phyloP scores from a whole-genome alignment of 257 asterid genomes.

The Forsythia suspensa region DNA sequence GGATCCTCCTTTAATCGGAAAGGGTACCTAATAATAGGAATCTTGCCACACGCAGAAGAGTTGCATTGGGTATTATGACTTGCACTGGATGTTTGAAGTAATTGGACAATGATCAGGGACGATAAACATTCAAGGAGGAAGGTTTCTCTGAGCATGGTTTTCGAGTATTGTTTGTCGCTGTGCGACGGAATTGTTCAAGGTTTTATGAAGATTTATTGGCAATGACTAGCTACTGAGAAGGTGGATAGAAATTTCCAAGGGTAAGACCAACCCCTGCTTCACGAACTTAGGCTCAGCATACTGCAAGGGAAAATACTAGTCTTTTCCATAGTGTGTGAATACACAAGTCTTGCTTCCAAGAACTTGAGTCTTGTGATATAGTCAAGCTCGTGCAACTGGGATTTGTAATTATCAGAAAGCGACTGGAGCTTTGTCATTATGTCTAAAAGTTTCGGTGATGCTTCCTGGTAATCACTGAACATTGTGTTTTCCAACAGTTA shows the following conservation, averaged over 20 bases:
- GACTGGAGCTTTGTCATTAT: too few species aligned
- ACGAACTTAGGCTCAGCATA: too few species aligned
- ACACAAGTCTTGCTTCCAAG: background rate
- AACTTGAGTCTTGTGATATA: background rate
- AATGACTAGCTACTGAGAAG: background rate
- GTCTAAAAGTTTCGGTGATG: background rate
- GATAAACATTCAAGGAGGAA: background rate
- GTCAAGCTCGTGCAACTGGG: background rate
- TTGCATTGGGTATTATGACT: background rate
- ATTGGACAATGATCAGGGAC: conserved; percentile 4
- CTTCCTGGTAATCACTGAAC: background rate
- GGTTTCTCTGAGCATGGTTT: conserved; percentile 10
- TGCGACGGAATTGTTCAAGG: background rate
- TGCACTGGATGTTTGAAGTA: conserved; percentile 7
- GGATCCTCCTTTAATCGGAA: conserved; percentile 33
- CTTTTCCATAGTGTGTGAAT: background rate
- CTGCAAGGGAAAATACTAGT: too few species aligned
- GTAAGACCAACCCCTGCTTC: too few species aligned
- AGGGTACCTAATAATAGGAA: conserved; percentile 36
- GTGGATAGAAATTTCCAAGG: background rate
- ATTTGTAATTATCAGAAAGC: background rate
- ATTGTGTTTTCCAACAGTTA: too few species aligned
- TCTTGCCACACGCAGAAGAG: conserved; percentile 40
- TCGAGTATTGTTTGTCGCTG: background rate
- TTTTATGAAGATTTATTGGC: background rate